phyloP scores from a whole-genome alignment of 2,329 filamentous ascomycete genomes.

The Pseudonectria buxi region DNA sequence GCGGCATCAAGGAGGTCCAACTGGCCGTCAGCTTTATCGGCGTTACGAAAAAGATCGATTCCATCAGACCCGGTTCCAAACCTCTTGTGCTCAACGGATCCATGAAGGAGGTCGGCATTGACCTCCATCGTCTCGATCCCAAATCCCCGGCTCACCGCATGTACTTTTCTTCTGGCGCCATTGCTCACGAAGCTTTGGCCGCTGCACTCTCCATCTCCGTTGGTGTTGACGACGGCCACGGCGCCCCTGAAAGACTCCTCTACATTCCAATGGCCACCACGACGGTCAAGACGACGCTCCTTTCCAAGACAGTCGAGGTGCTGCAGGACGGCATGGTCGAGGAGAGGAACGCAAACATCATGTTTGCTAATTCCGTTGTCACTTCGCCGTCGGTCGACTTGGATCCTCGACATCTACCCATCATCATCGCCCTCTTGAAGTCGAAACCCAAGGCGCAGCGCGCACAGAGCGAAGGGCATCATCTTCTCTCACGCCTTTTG shows the following conservation, averaged over 20 bases:
- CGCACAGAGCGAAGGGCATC: conserved; percentile 40
- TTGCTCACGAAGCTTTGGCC: conserved; percentile 89
- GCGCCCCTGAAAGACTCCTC: conserved; percentile 75
- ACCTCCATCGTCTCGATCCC: conserved; percentile 83
- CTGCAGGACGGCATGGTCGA: conserved; percentile 63
- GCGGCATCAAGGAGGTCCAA: conserved; percentile 93
- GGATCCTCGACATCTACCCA: conserved; percentile 82
- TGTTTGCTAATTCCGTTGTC: conserved; percentile 93
- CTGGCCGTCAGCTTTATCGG: conserved; percentile 89
- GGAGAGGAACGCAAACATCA: conserved; percentile 89
- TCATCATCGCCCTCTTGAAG: conserved; percentile 71
- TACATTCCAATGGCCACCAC: conserved; percentile 98
- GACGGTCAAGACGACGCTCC: conserved; percentile 85
- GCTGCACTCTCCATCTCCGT: conserved; percentile 90
- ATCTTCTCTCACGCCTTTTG: conserved; percentile 81
- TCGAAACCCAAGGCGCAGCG: conserved; percentile 35
- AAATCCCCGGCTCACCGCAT: conserved; percentile 93
- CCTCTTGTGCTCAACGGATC: conserved; percentile 78
- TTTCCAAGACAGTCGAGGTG: conserved; percentile 86
- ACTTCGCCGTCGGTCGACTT: conserved; percentile 93
- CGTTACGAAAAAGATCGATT: conserved; percentile 70
- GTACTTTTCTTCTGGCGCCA: conserved; percentile 91
- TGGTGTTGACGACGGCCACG: conserved; percentile 83
- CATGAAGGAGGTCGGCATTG: conserved; percentile 94
- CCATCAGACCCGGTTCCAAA: conserved; percentile 58